phyloP scores from a whole-genome alignment of 805 yeast genomes.

The Spathaspora sp. region DNA sequence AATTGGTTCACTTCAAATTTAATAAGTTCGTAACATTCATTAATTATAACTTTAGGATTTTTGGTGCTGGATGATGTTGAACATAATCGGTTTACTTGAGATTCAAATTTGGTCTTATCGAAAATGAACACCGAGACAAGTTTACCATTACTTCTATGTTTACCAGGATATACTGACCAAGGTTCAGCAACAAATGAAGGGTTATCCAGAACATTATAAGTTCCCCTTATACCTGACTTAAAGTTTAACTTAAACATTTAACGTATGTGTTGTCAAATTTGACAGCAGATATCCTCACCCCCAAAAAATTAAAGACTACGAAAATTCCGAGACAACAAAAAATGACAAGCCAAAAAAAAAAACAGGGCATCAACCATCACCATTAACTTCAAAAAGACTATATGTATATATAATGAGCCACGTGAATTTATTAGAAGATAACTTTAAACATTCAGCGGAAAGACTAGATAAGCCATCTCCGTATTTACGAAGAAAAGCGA shows the following conservation, averaged over 20 bases:
- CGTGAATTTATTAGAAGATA: conserved; percentile 40
- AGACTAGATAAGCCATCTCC: conserved; percentile 71
- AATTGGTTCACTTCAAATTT: conserved; percentile 66
- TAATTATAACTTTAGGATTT: conserved; percentile 48
- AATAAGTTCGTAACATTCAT: conserved; percentile 64
- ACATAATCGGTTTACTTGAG: conserved; percentile 40
- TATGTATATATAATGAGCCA: neutral
- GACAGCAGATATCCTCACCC: neutral
- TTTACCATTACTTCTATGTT: conserved; percentile 56
- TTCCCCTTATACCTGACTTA: conserved; percentile 58
- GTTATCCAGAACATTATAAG: conserved; percentile 65
- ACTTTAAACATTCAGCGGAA: conserved; percentile 59
- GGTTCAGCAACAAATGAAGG: conserved; percentile 74
- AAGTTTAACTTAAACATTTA: conserved; percentile 52
- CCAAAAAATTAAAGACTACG: neutral
- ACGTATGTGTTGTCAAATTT: neutral
- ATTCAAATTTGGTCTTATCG: conserved; percentile 74
- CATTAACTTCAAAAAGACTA: neutral
- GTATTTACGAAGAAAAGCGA: conserved; percentile 65
- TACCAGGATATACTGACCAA: conserved; percentile 87
- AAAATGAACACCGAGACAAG: conserved; percentile 81
- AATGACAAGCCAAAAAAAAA: neutral
- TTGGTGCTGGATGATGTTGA: conserved; percentile 28
- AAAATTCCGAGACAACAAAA: neutral
- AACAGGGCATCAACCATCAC: neutral